Conservation (phyloP, 2,329 filamentous ascomycete species). For the Colletotrichum ledebouriae region DNA sequence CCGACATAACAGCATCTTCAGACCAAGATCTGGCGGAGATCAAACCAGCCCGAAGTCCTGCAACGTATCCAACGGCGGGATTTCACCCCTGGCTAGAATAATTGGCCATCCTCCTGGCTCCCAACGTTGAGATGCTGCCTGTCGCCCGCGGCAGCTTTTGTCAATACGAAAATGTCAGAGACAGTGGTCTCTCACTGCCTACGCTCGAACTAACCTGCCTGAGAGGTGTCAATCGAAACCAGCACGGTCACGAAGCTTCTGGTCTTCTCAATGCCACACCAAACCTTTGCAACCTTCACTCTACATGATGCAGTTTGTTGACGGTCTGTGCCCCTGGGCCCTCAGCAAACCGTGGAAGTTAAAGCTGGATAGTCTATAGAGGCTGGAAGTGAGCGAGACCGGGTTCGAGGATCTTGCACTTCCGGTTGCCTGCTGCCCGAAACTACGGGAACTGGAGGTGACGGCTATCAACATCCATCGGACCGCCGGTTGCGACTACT, state of each 20-base stretch:
- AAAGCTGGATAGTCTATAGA: neutral
- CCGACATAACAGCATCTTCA: constrained; percentile 9
- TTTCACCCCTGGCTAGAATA: constrained; percentile 38
- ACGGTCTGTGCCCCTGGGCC: constrained; percentile 21
- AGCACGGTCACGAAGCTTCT: constrained; percentile 24
- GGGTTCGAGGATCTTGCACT: constrained; percentile 23
- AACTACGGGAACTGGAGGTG: constrained; percentile 27
- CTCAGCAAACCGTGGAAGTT: constrained; percentile 18
- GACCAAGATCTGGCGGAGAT: constrained; percentile 1
- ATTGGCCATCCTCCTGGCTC: constrained; percentile 23
- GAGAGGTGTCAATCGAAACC: constrained; percentile 20
- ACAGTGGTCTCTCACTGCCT: constrained; percentile 6
- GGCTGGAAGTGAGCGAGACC: constrained; percentile 21
- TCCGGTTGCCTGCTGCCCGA: constrained; percentile 24
- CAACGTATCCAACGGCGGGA: constrained; percentile 9
- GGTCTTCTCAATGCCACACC: constrained; percentile 28
- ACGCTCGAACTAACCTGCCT: constrained; percentile 9
- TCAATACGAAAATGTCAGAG: constrained; percentile 24
- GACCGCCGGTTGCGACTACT: constrained; percentile 21
- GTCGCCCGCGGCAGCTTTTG: constrained; percentile 33
- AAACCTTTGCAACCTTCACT: constrained; percentile 17
- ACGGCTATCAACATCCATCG: constrained; percentile 23
- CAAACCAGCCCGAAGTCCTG: neutral
- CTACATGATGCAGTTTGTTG: constrained; percentile 24
- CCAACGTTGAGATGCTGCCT: constrained; percentile 13